Evolutionary conservation across 1,284 basidiomycete species (phyloP), one percentile per base, ranked within the genome.

Genomic region (Psilocybe mexicana): DNA sequence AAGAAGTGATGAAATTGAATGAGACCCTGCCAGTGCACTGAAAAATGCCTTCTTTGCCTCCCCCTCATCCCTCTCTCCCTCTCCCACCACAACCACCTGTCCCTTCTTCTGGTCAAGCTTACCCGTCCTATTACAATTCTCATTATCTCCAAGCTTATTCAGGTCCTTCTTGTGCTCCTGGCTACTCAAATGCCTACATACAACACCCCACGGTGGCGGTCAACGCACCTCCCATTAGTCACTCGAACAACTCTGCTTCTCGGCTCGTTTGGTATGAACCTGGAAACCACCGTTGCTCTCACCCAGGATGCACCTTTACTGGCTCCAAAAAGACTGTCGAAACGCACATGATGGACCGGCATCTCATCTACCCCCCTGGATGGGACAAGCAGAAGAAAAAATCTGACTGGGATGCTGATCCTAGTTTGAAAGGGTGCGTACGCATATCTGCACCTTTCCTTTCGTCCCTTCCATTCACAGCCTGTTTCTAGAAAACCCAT

Each of bases 301-400:
- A 88, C 60, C 78, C 78, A 38, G 83, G 83, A 12, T 96, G 94
- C 71, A 69, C 72, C 6, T 97, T 93, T 67, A 78, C 79, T 28
- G 93, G 92, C 25, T 86, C 91, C 6, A 77, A 79, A 42, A 90
- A 91, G 67, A 78, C 85, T 28, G 84, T 96, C 3, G 87, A 93
- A 69, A 79, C 82, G 23, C 94, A 96, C 70, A 92, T 89, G 83
- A 94, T 94, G 85, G 94, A 96, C 69, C 79, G 93, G 23, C 94
- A 96, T 72, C 76, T 96, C 50, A 87, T 95, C 51, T 94, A 87
- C 65, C 90, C 90, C 14, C 80, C 82, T 44, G 88, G 85, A 23
- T 91, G 90, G 84, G 81, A 90, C 52, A 82, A 86, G 58, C 79
- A 79, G 61, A 83, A 82, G 67, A 81, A 81, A 62, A 81, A 76